A percentile compares a stretch with the other conserved stretches of the same genome.
Conservation (phyloP, 2,329 filamentous ascomycete genomes). For the Phaeosphaeria sp. region DNA sequence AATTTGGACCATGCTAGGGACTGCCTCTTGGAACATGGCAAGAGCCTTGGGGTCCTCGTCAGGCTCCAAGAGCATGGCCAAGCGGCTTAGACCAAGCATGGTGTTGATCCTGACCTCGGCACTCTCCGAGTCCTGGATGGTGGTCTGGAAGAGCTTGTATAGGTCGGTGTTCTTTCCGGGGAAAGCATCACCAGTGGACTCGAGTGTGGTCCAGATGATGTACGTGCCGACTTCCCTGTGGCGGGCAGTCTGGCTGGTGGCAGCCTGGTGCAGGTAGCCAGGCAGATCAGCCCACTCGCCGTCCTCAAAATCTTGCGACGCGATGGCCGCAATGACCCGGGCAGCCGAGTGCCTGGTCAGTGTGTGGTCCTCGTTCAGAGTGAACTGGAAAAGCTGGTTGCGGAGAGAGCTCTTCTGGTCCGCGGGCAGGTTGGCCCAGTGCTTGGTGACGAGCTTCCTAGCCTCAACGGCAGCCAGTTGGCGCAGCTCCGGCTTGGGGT, state of each 20-base stretch:
- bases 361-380: slow-evolving; percentile 77
- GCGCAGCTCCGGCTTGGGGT: slow-evolving; percentile 74
- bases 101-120: slow-evolving; percentile 94
- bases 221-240: slow-evolving; percentile 92
- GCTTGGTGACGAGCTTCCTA: slow-evolving; percentile 79
- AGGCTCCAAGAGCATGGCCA: slow-evolving; percentile 85
- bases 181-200: slow-evolving; percentile 85
- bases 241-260: slow-evolving; percentile 74
- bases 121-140: slow-evolving; percentile 89
- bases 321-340: slow-evolving; percentile 86
- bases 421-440: slow-evolving; percentile 78
- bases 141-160: slow-evolving; percentile 82
- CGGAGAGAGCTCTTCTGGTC: slow-evolving; percentile 82
- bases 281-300: slow-evolving; percentile 86
- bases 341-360: slow-evolving; percentile 86
- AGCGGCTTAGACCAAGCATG: slow-evolving; percentile 84
- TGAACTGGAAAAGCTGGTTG: slow-evolving; percentile 81
- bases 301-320: slow-evolving; percentile 84
- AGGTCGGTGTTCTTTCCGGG: slow-evolving; percentile 80
- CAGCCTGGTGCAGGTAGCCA: slow-evolving; percentile 78
- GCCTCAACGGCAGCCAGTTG: slow-evolving; percentile 94
- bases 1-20: slow-evolving; percentile 88
- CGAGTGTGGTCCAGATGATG: slow-evolving; percentile 89
- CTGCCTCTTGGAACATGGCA: slow-evolving; percentile 76
- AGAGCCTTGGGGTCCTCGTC: slow-evolving; percentile 82